phyloP scores from a whole-genome alignment of 192 early-diverging fungal genomes.

The Entophlyctis helioformis region DNA sequence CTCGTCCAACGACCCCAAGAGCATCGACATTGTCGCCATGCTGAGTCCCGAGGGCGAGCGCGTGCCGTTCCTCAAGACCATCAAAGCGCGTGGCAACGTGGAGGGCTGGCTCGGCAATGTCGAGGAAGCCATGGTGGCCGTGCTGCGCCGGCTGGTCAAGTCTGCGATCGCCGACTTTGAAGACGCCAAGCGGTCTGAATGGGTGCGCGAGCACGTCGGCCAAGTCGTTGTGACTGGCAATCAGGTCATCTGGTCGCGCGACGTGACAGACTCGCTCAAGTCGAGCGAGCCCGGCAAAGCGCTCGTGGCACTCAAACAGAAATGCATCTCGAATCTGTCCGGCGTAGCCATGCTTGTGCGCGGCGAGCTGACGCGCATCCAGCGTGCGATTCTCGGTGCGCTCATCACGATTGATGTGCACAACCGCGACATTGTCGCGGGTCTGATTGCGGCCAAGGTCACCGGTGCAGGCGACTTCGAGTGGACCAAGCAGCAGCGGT shows the following conservation, averaged over 20 bases:
- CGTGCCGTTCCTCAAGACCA: conserved; percentile 39
- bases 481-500: conserved; percentile 49
- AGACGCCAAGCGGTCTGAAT: conserved; percentile 29
- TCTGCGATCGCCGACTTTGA: conserved; percentile 40
- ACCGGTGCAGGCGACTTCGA: conserved; percentile 37
- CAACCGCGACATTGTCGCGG: conserved; percentile 43
- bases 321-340: conserved; percentile 27
- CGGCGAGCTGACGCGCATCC: conserved; percentile 42
- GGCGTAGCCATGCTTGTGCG: conserved; percentile 40
- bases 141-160: conserved; percentile 36
- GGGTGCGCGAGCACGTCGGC: conserved; percentile 44
- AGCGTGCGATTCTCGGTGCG: conserved; percentile 41
- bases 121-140: conserved; percentile 44
- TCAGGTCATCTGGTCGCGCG: conserved; percentile 40
- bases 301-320: conserved; percentile 24
- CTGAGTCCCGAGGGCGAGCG: conserved; percentile 42
- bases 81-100: conserved; percentile 51
- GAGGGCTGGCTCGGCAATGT: conserved; percentile 47
- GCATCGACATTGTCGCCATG: conserved; percentile 46
- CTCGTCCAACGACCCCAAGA: conserved; percentile 35
- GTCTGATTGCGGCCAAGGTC: conserved; percentile 27
- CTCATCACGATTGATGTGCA: conserved; percentile 52
- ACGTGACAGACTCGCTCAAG: conserved; percentile 39
- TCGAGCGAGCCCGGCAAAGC: conserved; percentile 22
- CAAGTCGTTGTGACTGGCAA: conserved; percentile 45